Evolutionary conservation across 441 rosid genomes (phyloP), one percentile per base, ranked within the genome.

Genomic region (Brassica hybrid): DNA sequence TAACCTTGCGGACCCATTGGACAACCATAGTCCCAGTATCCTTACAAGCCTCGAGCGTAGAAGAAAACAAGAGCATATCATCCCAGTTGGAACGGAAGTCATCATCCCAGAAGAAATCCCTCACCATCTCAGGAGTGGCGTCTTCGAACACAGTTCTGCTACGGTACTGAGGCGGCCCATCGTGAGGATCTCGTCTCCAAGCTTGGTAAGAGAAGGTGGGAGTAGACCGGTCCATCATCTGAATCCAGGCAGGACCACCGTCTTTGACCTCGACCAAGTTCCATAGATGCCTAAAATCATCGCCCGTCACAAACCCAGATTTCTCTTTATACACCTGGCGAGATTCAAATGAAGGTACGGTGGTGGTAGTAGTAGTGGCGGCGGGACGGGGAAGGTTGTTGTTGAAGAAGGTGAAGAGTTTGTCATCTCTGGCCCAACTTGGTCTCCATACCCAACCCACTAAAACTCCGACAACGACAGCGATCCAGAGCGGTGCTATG

Each of bases 21-120:
- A 89, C 99, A 67, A 89, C 75, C 96, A 91, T 87, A 63, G 91
- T 79, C 77, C 99, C 99, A 0, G 94, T 90, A 65, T 79, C 81
- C 27, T 84, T 87, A 79, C 96, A 93, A 72, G 84, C 84, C 83
- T 95, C 96, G 75, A 88, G 82, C 9, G 83, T 91, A 58, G 84
- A 61, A 41, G 97, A 86, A 60, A 66, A 67, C 77, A 89, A 34
- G 66, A 95, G 88, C 99, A 93, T 93, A 79, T 90, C 92, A 74
- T 93, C 99, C 98, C 99, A 95, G 69, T 88, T 84, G 57, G 73
- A 10, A 62, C 99, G 85, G 73, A 82, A 91, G 23, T 87, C 91
- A 77, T 95, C 97, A 63, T 95, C 99, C 99, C 98, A 93, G 72
- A 95, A 95, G 89, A 93, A 93, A 74, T 95, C 97, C 72, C 98